Evolutionary conservation across 495 filamentous ascomycete species (phyloP).

Genomic region (Xylaria venustula): DNA sequence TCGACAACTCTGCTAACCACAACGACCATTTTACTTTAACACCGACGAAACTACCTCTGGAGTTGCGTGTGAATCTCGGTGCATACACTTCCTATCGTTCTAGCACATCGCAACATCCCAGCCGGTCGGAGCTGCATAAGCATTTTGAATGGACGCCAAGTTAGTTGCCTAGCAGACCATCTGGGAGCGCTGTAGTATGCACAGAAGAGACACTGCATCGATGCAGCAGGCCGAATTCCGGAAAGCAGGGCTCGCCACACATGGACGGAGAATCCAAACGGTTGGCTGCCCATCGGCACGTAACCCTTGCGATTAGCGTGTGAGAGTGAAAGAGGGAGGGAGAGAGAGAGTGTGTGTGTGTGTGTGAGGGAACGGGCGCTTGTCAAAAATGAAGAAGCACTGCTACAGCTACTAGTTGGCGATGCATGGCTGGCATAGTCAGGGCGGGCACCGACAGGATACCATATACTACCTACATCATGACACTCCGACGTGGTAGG

Average conservation of each 20-base stretch:
- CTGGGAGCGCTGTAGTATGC: neutral
- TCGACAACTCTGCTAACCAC: neutral
- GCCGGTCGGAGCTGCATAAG: neutral
- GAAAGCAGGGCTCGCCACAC: constrained; percentile 2
- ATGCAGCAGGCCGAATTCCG: constrained; percentile 4
- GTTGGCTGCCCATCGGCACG: neutral
- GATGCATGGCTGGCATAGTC: constrained; percentile 6
- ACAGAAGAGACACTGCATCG: constrained; percentile 5
- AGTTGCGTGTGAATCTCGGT: neutral
- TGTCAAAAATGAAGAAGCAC: constrained; percentile 5
- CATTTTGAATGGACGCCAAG: neutral
- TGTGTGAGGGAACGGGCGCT: constrained; percentile 9
- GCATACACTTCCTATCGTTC: neutral
- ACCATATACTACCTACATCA: neutral
- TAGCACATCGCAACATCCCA: neutral
- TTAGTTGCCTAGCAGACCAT: constrained; percentile 4
- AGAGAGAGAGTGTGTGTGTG: neutral
- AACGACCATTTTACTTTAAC: neutral
- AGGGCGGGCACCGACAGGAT: constrained; percentile 11
- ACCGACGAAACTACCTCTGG: neutral
- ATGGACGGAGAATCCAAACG: neutral
- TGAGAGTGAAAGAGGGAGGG: too few relatives aligned
- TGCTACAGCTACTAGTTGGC: neutral
- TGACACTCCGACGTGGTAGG: neutral
- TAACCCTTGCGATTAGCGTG: constrained; percentile 2